These are phyloP conservation scores for Aspergillus sp. DNA, from an alignment of 2,329 filamentous ascomycete species.

Conservation along the genomic window DNA sequence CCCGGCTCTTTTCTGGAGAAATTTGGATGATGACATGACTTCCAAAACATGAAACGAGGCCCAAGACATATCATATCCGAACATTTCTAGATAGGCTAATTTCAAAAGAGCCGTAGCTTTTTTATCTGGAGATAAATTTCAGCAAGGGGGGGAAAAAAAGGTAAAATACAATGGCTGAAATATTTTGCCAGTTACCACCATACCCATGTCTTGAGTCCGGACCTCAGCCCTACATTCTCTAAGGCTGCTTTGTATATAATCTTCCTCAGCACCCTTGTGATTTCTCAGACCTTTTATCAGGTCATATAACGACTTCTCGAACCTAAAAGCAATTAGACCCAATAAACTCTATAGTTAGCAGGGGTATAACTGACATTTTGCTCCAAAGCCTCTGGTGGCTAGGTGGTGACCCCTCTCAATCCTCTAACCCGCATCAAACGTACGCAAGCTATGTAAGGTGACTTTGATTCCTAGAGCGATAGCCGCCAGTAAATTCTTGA, in stretches of 20 bases:
- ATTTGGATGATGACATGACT: slow-evolving; percentile 96
- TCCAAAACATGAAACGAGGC: slow-evolving; percentile 97
- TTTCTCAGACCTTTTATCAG: slow-evolving; percentile 94
- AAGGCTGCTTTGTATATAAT: slow-evolving; percentile 89
- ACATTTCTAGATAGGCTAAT: slow-evolving; percentile 97
- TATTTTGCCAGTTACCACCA: slow-evolving; percentile 23
- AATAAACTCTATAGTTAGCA: neutral
- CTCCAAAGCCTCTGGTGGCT: no score
- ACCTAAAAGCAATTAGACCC: slow-evolving; percentile 60
- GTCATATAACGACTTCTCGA: slow-evolving; percentile 98
- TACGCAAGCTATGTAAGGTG: no score
- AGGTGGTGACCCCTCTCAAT: no score
- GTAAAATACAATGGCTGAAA: no score
- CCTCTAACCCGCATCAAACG: no score
- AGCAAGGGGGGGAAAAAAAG: neutral
- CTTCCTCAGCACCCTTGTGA: slow-evolving; percentile 91
- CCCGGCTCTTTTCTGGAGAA: slow-evolving; percentile 90
- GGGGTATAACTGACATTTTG: slow-evolving; percentile 15
- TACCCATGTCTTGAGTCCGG: slow-evolving; percentile 88
- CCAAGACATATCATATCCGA: slow-evolving; percentile 99
- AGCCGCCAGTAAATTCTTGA: no score
- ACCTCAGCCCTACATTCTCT: slow-evolving; percentile 96
- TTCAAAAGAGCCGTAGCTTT: slow-evolving; percentile 96
- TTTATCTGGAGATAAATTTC: slow-evolving; percentile 60
- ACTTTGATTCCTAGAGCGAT: no score